A percentile compares a stretch with the other conserved stretches of the same genome.
Conservation (phyloP, 2,329 filamentous ascomycete species). For the Colletotrichum musae region DNA sequence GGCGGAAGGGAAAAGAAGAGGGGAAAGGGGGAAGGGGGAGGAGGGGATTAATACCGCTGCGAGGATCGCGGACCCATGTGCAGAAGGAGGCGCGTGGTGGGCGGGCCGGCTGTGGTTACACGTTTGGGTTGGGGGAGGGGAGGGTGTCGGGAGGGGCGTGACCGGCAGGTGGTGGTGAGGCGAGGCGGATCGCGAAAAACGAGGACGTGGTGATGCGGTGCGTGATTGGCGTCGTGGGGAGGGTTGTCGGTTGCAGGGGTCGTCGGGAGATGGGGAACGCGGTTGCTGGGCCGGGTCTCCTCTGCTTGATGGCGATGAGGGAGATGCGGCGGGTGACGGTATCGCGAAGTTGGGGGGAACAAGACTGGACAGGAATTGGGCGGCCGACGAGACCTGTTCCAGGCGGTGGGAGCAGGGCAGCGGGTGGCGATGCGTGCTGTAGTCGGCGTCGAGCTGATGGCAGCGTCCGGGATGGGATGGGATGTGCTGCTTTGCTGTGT, state of each 20-base stretch:
- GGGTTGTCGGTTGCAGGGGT: conserved; percentile 6
- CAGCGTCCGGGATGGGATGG: no score
- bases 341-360: conserved; percentile 23
- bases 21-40: conserved; percentile 17
- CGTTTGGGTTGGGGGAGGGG: conserved; percentile 5
- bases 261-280: no score
- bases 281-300: no score
- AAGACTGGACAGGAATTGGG: conserved; percentile 9
- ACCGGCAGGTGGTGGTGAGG: conserved; percentile 18
- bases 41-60: conserved; percentile 20
- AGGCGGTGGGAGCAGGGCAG: conserved; percentile 1
- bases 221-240: conserved; percentile 28
- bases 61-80: conserved; percentile 41
- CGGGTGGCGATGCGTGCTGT: conserved; percentile 30
- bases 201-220: conserved; percentile 24
- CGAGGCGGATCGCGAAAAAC: conserved; percentile 40
- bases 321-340: conserved; percentile 21
- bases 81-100: conserved; percentile 14
- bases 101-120: conserved; percentile 23
- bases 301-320: not conserved
- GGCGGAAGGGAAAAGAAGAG: conserved; percentile 1
- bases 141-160: conserved; percentile 12
- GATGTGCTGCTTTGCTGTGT: no score
- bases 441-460: not conserved
- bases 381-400: conserved; percentile 1